phyloP scores from a whole-genome alignment of 441 rosid genomes.

The Rhodomyrtus psidioides region DNA sequence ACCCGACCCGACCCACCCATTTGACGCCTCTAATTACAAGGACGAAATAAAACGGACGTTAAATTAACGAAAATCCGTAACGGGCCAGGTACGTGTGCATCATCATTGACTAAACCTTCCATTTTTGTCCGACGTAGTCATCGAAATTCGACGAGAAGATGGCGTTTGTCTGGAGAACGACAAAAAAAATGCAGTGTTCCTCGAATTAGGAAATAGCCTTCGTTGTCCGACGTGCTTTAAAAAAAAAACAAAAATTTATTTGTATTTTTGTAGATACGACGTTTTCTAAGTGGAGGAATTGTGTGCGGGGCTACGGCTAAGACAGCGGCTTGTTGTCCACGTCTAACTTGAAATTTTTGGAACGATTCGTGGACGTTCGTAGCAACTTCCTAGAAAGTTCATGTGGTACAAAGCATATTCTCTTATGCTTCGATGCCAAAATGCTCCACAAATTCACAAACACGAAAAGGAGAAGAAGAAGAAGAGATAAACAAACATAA shows the following conservation, averaged over 20 bases:
- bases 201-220: background rate
- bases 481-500: no score
- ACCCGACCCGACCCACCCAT: no score
- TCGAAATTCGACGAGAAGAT: background rate
- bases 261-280: background rate
- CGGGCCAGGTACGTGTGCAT: no score
- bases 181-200: background rate
- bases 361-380: background rate
- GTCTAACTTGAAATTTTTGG: background rate
- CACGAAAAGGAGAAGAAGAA: no score
- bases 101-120: background rate
- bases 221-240: background rate
- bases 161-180: background rate
- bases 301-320: background rate
- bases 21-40: no score
- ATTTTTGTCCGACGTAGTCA: rapidly evolving
- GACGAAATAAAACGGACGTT: no score
- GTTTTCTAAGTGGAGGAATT: background rate
- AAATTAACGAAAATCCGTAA: background rate
- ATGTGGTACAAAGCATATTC: background rate
- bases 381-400: background rate
- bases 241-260: no score
- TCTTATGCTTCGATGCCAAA: background rate
- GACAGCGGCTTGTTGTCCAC: background rate
- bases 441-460: background rate